These are phyloP conservation scores for Tolypocladium tundrense DNA, from an alignment of 2,329 filamentous ascomycete species.

Conservation along the genomic window DNA sequence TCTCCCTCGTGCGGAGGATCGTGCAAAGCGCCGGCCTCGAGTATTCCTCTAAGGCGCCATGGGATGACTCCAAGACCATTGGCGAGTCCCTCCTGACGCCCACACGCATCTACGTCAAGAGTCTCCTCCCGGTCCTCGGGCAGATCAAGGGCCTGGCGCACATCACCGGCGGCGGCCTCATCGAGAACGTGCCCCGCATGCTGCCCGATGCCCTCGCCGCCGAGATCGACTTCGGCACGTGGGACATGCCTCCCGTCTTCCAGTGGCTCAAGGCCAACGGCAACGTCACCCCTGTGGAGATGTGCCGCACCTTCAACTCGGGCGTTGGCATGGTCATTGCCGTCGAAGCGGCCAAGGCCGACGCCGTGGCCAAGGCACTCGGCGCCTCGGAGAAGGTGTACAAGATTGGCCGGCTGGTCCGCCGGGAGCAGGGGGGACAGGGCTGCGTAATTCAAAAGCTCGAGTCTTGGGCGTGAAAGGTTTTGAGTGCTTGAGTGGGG, in stretches of 20 bases:
- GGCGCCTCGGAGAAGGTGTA: constrained; percentile 64
- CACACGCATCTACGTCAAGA: constrained; percentile 86
- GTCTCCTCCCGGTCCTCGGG: constrained; percentile 56
- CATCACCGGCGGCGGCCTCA: constrained; percentile 88
- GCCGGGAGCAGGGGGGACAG: constrained; percentile 31
- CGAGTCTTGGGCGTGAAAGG: constrained; percentile 17
- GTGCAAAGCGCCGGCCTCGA: constrained; percentile 60
- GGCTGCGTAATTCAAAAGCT: constrained; percentile 24
- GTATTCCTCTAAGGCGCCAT: constrained; percentile 68
- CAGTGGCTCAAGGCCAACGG: constrained; percentile 69
- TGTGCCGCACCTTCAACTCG: constrained; percentile 89
- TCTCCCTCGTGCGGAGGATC: constrained; percentile 90
- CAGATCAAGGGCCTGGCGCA: constrained; percentile 89
- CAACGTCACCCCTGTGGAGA: constrained; percentile 67
- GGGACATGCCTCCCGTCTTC: constrained; percentile 72
- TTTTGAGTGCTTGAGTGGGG: neutral
- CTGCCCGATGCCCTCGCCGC: constrained; percentile 69
- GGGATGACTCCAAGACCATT: constrained; percentile 53
- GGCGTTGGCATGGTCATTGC: constrained; percentile 91
- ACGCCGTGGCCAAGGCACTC: constrained; percentile 49
- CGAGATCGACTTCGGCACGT: constrained; percentile 66
- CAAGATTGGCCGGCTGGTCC: constrained; percentile 61
- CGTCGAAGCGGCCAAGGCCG: constrained; percentile 55
- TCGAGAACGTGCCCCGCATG: constrained; percentile 93
- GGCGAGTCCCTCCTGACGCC: constrained; percentile 77